Base-by-base conservation (phyloP, 805 yeast genomes). In the Starmerella cellae region DNA sequence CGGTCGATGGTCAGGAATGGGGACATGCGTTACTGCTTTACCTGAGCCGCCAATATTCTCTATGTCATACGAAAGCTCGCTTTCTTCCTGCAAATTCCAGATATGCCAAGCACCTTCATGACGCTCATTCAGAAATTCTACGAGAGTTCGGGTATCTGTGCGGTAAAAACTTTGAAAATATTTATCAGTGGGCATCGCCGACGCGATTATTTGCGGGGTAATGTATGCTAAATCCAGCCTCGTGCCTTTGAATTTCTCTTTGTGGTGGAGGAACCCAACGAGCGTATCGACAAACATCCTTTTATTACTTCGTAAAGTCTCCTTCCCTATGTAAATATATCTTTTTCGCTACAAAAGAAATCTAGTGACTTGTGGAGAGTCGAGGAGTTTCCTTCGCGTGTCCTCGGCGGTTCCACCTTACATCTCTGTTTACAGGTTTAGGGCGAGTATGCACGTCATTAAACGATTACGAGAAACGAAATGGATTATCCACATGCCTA, bases 1-100 rank as follows among this genome's bases (percentile, higher is more conserved):
- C 0, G 91, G 76, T 38, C 71, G 70, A 57, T 87, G 95, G 57
- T 88, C 96, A 10, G 75, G 69, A 62, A 80, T 77, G 0, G 85
- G 91, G 42, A 55, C 61, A 43, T 64, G 63, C 16, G 56, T 46
- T 16, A 74, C 70, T 33, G 40, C 23, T 16, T n/a, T 38, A 19
- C 18, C 22, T 5, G 17, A 5, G 23, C 48, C 52, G 33, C 55
- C 58, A 28, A 65, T 50, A 14, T 59, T 64, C 1, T 47, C 50
- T 18, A 67, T 66, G 9, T 70, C 70, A 20, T 63, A 60, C 11
- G 46, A 53, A 20, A 65, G 63, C 17, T 60, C 58, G 0, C 68
- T 68, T 37, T 80, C 91, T 5, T 70, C 74, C 46, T 85, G 66
- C 27, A 85, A 66, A 54, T 82, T 82, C 71, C 79, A 78, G 1